Base-by-base conservation (phyloP, 208 protist genomes). In the Kentomonas sorsogonicus region DNA sequence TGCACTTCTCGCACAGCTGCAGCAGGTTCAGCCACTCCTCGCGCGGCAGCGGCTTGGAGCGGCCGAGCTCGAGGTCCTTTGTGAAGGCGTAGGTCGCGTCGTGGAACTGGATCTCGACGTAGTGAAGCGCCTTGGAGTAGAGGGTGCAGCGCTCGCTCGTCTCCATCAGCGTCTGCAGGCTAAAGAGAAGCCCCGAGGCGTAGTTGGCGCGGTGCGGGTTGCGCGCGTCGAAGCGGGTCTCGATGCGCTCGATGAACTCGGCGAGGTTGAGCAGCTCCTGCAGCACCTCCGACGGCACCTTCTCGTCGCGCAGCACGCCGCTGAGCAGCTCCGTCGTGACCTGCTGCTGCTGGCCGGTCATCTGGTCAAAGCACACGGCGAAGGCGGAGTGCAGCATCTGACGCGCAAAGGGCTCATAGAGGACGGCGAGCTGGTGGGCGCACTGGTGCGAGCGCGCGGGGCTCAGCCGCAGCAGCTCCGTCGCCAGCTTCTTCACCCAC, bases 201-300 rank as follows among this genome's bases (percentile, higher is more conserved):
- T 5, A 5, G 18, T 29, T 13, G 23, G 39, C 40, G 18, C 4
- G 26, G 18, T 5, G 1, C 31, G 36, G 40, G 20, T 63, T 30
- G 29, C 60, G 62, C 11, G 61, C 51, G 25, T 63, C 64, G 43
- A 88, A 88, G 63, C 77, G 77, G 69, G 87, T 86, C 62, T 95
- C 89, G 46, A 95, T 68, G 31, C 93, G 92, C 60, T 98, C 96
- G 94, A 99, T 98, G 77, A 97, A 98, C 77, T 99, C 96, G 25
- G 95, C 93, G 26, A 99, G 73, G 69, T 98, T 97, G 25, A 99
- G 86, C 60, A 99, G 74, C 56, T 91, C 91, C 65, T 98, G 94
- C 44, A 99, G 69, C 57, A 97, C 90, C 69, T 96, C 91, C 23
- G 74, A 81, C 7, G 91, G 87, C 16, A 94, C 75, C 11, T 73